Conservation (phyloP, 2,329 filamentous ascomycete genomes). For the Fusarium mangiferae region DNA sequence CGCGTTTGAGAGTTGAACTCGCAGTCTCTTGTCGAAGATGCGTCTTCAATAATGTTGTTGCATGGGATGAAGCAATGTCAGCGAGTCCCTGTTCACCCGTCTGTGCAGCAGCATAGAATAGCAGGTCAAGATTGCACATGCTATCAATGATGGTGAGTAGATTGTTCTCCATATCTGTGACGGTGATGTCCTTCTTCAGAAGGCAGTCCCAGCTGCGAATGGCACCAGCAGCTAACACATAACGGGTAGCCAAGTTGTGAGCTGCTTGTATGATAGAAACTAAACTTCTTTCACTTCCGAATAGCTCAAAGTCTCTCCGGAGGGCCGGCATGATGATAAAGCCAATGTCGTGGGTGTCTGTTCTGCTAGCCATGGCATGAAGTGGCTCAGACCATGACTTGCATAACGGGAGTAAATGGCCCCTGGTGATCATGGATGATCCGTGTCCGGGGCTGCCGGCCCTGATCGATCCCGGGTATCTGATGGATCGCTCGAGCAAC, state of each 20-base stretch:
- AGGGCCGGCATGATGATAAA: conserved; percentile 64
- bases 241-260: conserved; percentile 55
- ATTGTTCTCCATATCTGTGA: conserved; percentile 42
- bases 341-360: conserved; percentile 64
- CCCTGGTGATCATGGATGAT: neutral
- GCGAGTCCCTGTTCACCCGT: conserved; percentile 46
- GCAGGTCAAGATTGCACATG: conserved; percentile 54
- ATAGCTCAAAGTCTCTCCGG: conserved; percentile 59
- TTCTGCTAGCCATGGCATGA: conserved; percentile 52
- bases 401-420: conserved; percentile 6
- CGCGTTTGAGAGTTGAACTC: neutral
- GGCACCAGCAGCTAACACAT: conserved; percentile 52
- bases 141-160: conserved; percentile 55
- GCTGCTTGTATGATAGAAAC: conserved; percentile 56
- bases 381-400: conserved; percentile 24
- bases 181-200: conserved; percentile 39
- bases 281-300: conserved; percentile 51
- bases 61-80: conserved; percentile 53
- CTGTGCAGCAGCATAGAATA: conserved; percentile 48
- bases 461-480: conserved; percentile 39
- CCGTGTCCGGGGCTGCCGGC: neutral
- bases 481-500: conserved; percentile 48
- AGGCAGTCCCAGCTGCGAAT: conserved; percentile 61
- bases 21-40: conserved; percentile 50
- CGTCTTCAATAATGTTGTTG: conserved; percentile 50